Evolutionary conservation across 2,329 filamentous ascomycete genomes (phyloP), one percentile per base, ranked within the genome.

Genomic region (Pleurostoma richardsiae): DNA sequence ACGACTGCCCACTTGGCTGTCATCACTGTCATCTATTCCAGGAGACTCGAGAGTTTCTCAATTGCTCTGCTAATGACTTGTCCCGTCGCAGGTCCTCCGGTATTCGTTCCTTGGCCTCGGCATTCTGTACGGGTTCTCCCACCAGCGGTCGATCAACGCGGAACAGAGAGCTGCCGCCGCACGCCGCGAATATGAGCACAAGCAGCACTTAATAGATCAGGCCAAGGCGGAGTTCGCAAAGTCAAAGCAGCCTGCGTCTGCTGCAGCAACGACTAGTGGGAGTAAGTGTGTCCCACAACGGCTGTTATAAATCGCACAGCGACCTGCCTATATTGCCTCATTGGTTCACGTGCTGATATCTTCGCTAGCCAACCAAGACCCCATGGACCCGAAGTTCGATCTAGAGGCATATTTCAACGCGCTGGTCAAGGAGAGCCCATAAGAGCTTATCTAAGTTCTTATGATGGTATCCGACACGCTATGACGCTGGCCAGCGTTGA

Each of bases 101-200:
- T 99, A 92, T 81, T 92, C 90, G 65, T 91, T 91, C 67, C 88
- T 99, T 58, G 88, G 85, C 64, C 78, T 90, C 63, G 94, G 94
- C 68, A 76, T 97, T 67, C 85, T 96, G 74, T 99, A 99, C 77
- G 94, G 94, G 69, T 83, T 96, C 77, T 88, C 85, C 72, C 92
- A 96, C 77, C 94, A 99, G 77, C 79, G 86, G 64, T 80, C 82
- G 53, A 86, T 99, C 70, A 85, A 74, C 58, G 71, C 87, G 48
- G 71, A 80, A 61, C 83, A 90, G 64, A 87, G 84, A 72, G 72
- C 79, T 52, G 77, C 83, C 57, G 81, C 85, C 60, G 79, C 82
- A 60, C 75, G 95, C 71, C 82, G 83, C 65, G 89, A 96, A 69
- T 97, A 92, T 69, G 79, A 91, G 66, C 86, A 89, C 73, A 95